phyloP scores from a whole-genome alignment of 2,329 filamentous ascomycete species.

The Monosporascus sp. region DNA sequence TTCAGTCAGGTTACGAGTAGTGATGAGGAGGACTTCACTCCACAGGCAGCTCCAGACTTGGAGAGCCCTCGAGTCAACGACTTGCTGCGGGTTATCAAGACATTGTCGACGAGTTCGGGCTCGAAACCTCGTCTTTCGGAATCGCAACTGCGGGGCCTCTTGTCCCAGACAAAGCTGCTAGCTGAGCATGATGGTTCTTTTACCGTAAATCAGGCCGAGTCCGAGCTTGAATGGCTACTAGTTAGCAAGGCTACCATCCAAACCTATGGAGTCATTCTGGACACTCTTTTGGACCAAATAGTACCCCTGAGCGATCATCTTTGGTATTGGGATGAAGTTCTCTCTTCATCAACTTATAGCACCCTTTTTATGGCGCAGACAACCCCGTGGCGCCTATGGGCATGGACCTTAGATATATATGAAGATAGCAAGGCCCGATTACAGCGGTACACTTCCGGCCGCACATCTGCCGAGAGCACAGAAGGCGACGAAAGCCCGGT shows the following conservation, averaged over 20 bases:
- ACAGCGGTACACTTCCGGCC: conserved; percentile 26
- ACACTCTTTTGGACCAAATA: conserved; percentile 74
- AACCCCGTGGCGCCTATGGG: conserved; percentile 69
- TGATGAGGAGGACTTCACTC: conserved; percentile 30
- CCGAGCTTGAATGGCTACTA: conserved; percentile 84
- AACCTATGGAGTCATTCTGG: conserved; percentile 75
- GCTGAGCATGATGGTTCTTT: conserved; percentile 22
- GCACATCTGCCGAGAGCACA: conserved; percentile 22
- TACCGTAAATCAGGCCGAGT: conserved; percentile 50
- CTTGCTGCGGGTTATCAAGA: conserved; percentile 63
- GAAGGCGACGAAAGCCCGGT: conserved; percentile 19
- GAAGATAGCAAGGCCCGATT: conserved; percentile 48
- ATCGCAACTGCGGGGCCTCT: conserved; percentile 53
- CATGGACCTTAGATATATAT: conserved; percentile 66
- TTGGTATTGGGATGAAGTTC: conserved; percentile 91
- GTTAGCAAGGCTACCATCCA: conserved; percentile 91
- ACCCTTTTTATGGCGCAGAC: conserved; percentile 83
- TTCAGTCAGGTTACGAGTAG: conserved; percentile 36
- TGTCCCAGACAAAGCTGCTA: conserved; percentile 57
- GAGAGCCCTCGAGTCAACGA: conserved; percentile 52
- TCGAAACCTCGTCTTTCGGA: conserved; percentile 57
- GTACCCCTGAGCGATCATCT: conserved; percentile 80
- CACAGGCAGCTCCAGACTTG: conserved; percentile 34
- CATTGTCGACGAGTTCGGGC: conserved; percentile 64
- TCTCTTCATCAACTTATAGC: conserved; percentile 72